Evolutionary conservation across 352 stramenopile species (phyloP).

Genomic region (Halophytophthora batemanensis): DNA sequence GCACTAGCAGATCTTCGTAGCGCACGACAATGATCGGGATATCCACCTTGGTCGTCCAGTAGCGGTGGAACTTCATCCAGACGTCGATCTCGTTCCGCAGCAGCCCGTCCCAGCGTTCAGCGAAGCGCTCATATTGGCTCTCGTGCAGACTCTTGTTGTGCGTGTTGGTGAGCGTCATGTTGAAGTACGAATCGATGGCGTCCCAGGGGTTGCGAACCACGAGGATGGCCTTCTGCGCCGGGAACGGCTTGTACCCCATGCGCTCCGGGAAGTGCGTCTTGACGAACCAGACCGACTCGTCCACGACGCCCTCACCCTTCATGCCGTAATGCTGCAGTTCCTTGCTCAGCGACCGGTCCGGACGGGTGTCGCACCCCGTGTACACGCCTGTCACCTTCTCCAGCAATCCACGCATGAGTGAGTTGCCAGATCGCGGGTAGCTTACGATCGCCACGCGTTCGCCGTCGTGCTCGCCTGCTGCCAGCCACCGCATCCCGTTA

Average conservation of each 20-base stretch:
- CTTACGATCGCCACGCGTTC: constrained; percentile 91
- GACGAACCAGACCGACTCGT: constrained; percentile 94
- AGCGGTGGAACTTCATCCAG: constrained; percentile 90
- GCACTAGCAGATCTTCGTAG: constrained; percentile 89
- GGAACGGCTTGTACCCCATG: constrained; percentile 86
- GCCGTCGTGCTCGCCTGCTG: constrained; percentile 53
- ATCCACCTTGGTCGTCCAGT: constrained; percentile 88
- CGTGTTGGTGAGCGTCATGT: constrained; percentile 95
- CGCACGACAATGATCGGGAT: constrained; percentile 90
- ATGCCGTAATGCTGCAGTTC: constrained; percentile 88
- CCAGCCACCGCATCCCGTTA: constrained; percentile 61
- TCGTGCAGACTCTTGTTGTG: constrained; percentile 91
- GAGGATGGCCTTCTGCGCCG: constrained; percentile 77
- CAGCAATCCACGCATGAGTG: constrained; percentile 93
- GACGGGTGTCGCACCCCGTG: constrained; percentile 96
- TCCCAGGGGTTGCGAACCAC: constrained; percentile 97
- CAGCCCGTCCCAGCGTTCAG: constrained; percentile 87
- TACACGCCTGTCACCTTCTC: constrained; percentile 94
- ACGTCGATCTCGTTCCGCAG: constrained; percentile 90
- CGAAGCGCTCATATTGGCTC: constrained; percentile 84
- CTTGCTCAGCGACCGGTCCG: constrained; percentile 91
- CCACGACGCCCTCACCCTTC: constrained; percentile 92
- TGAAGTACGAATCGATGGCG: constrained; percentile 99
- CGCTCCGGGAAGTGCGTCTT: constrained; percentile 99
- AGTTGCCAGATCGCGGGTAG: constrained; percentile 97